Percentiles rank a stretch among this genome's conserved stretches.
These are phyloP conservation scores for Hymenotorrendiella dingleyae DNA, from an alignment of 2,329 filamentous ascomycete species.

Conservation along the genomic window DNA sequence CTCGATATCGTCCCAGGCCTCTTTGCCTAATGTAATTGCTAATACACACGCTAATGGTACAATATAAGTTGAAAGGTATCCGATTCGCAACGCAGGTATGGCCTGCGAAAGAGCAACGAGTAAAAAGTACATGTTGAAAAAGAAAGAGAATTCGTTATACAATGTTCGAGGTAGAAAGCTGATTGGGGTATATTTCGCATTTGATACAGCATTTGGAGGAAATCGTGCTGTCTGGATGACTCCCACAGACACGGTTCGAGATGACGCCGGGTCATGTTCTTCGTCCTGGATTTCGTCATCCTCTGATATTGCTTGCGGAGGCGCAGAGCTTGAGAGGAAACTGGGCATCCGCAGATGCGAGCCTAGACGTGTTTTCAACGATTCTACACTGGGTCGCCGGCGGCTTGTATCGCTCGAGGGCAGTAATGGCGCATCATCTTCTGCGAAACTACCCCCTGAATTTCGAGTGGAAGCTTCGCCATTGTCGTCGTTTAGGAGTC, in stretches of 20 bases:
- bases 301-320: conserved; percentile 14
- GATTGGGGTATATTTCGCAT: conserved; percentile 94
- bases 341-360: conserved; percentile 59
- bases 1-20: conserved; percentile 89
- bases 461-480: conserved; percentile 43
- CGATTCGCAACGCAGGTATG: conserved; percentile 83
- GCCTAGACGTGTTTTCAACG: conserved; percentile 38
- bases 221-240: conserved; percentile 68
- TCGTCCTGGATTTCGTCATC: conserved; percentile 41
- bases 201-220: conserved; percentile 86
- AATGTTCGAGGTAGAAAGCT: conserved; percentile 91
- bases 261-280: conserved; percentile 60
- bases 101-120: conserved; percentile 91
- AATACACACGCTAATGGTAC: conserved; percentile 89
- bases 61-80: conserved; percentile 91
- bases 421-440: conserved; percentile 73
- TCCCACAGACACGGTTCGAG: conserved; percentile 71
- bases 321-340: conserved; percentile 48
- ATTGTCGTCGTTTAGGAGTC: conserved; percentile 59
- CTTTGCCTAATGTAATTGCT: conserved; percentile 87
- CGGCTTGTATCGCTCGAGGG: conserved; percentile 31
- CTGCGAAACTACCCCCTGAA: conserved; percentile 54
- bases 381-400: conserved; percentile 34
- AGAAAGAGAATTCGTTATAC: conserved; percentile 99
- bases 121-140: conserved; percentile 99